Evolutionary conservation across 106 monocot species (phyloP), one percentile per base, ranked within the genome.

Genomic region (Acanthochlamys bracteata): DNA sequence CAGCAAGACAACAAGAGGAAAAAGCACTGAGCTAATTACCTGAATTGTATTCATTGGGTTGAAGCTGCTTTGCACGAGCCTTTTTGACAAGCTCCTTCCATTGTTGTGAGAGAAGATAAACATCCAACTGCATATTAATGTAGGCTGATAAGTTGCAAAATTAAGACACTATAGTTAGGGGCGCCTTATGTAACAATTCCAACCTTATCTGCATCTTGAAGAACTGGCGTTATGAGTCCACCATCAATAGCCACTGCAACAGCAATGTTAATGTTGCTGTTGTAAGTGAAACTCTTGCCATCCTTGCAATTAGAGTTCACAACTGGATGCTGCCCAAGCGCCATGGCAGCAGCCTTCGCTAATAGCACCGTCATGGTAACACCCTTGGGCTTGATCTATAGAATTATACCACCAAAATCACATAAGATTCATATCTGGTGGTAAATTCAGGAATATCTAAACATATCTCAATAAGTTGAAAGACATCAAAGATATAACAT

Each of bases 61-160:
- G 96, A 45, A 96, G 78, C 74, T 91, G 96, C 82, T 91, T 96
- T 25, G 90, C 71, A 25, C 96, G 66, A 61, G 90, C 90, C 80
- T 88, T 96, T 53, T 91, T 88, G 63, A 96, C 90, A 74, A 96
- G 73, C 61, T 96, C 90, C 74, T 96, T 96, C 90, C 90, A 96
- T 76, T 91, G 91, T 69, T 33, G 33, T 3, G 6, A 33, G 6
- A 33, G 4, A 1, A 33, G 33, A 33, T 33, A 33, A 33, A 33
- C 33, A 33, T 6, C 33, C 33, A 33, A 41, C 19, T n/a, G n/a
- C 12, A 27, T 21, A 7, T 41, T 55, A 55, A 1, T 0, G 10
- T 20, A 47, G 23, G 47, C 65, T 10, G 40, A 0, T 3, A 51
- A 49, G 59, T 40, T 43, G 16, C 4, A 47, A 19, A 25, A 56